Evolutionary conservation across 2,329 filamentous ascomycete genomes (phyloP), one percentile per base, ranked within the genome.

Genomic region (Ophiostoma piceae): DNA sequence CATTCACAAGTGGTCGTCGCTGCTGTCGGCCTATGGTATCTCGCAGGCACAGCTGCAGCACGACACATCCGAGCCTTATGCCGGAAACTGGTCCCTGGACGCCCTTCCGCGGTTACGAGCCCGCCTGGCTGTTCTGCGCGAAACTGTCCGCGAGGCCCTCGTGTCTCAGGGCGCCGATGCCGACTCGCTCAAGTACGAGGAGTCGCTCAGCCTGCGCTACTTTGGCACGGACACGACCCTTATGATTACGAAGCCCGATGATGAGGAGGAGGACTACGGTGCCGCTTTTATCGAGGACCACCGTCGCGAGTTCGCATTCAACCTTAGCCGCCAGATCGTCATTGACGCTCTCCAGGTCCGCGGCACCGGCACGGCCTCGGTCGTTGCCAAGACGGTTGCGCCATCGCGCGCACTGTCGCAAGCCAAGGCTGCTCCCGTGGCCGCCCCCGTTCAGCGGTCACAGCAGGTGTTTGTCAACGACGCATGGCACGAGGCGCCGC

Each of bases 221-320:
- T 87, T 92, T 41, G 93, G 93, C 11, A 96, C 93, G 0, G 93
- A 97, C 76, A 95, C 92, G 3, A 91, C 92, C 0, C 84, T 97
- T 60, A 97, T 96, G 93, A 88, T 96, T 71, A 83, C 84, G 43
- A 80, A 84, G 14, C 90, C 85, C 72, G 82, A 78, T n/a, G 87
- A 87, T 72, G 82, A 78, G 22, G 87, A 87, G 12, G 95, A 90
- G 90, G 90, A 88, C 0, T 97, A 94, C 79, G 92, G 89, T 2
- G 86, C 89, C 73, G 92, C 91, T 0, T 97, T 97, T 75, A 82
- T 96, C 32, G 88, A 88, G 75, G 92, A 96, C 74, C 94, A 97
- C 76, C 88, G 92, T 68, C 93, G 94, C 76, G 94, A 97, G 76
- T 97, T 97, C 76, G 92, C 92, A 0, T 97, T 97, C 76, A 95